phyloP scores from a whole-genome alignment of 2,329 filamentous ascomycete species.

The Ceratocystis cacaofunesta region DNA sequence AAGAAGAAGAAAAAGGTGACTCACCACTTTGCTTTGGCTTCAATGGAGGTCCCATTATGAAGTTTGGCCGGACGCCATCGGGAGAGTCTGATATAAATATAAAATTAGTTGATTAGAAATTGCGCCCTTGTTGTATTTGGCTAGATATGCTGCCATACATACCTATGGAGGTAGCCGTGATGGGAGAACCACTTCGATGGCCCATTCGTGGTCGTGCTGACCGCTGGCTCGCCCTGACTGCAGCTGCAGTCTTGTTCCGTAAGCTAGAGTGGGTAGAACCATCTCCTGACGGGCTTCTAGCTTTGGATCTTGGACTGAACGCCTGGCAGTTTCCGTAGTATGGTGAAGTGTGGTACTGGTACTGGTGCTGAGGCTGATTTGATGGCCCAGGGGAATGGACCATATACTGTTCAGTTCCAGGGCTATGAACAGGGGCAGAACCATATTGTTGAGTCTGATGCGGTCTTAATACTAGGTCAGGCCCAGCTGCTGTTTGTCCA shows the following conservation, averaged over 20 bases:
- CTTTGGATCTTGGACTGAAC: neutral
- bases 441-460: neutral
- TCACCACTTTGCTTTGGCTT: constrained; percentile 12
- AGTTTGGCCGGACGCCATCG: neutral
- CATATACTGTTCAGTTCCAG: neutral
- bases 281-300: neutral
- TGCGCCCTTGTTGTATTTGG: neutral
- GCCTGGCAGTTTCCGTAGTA: neutral
- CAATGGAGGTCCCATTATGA: constrained; percentile 8
- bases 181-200: neutral
- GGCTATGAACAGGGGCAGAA: neutral
- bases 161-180: neutral
- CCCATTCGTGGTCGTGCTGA: neutral
- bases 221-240: neutral
- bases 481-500: neutral
- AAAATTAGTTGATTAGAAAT: neutral
- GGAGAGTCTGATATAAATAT: neutral
- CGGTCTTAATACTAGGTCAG: neutral
- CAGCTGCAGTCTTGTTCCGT: neutral
- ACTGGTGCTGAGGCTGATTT: neutral
- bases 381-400: neutral
- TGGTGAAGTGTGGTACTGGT: neutral
- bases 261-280: neutral
- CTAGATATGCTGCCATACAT: neutral
- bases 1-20: neutral